Evolutionary conservation across 2,329 filamentous ascomycete genomes (phyloP), one percentile per base, ranked within the genome.

Genomic region (Botrytis pseudocinerea): DNA sequence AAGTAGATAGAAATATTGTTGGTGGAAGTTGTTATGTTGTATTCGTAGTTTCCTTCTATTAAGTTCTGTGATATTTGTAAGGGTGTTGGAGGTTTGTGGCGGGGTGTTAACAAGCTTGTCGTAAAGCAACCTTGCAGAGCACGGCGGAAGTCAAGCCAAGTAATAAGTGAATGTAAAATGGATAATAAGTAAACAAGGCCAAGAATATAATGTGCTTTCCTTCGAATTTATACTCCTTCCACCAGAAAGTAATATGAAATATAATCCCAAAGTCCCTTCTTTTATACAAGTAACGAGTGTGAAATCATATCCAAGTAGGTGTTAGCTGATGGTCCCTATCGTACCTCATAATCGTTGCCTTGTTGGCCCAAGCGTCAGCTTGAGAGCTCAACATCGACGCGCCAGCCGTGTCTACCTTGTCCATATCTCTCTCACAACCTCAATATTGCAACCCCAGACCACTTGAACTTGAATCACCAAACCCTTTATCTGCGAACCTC

Each of bases 361-460:
- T 44, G 46, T 54, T 77, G 76, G 79, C 78, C 80, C 79, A 77
- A 81, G 51, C 51, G 51, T 57, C 51, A 57, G 80, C 80, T 81
- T 78, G 75, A 76, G 66, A 74, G 71, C 61, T 73, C 38, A 57
- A 57, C 71, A 62, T 70, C 61, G 75, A 79, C 78, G 78, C 78
- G 79, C 74, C 76, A 78, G 78, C 77, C 78, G 77, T 80, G 77
- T 79, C 78, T 78, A 79, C 79, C 78, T 80, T 76, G 74, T 74
- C 70, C 73, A 74, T 71, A 40, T 73, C 75, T 73, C 75, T 57
- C 51, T 73, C 74, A 69, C 60, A 57, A 63, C 68, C 28, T 60
- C 64, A n/a, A 46, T 70, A 38, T 48, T 38, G 40, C 46, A 62
- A 48, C 63, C 51, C 70, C 68, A 75, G 73, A 69, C 73, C 72